Evolutionary conservation across 2,329 filamentous ascomycete genomes (phyloP).

Genomic region (Fusarium armeniacum): DNA sequence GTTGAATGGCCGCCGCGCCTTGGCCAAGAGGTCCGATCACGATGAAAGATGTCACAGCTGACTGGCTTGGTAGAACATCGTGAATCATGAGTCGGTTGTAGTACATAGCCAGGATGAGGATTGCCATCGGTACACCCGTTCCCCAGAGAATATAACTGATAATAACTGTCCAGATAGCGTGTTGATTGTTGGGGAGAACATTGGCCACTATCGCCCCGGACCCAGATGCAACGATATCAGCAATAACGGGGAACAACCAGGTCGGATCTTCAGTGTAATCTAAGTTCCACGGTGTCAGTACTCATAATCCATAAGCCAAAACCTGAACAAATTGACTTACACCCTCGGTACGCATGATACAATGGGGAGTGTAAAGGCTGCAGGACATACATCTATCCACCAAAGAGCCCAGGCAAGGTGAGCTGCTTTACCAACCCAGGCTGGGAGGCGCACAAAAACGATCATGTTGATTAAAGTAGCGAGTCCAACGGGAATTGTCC

Average conservation of each 20-base stretch:
- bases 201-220: slow-evolving; percentile 69
- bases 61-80: slow-evolving; percentile 70
- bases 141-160: slow-evolving; percentile 74
- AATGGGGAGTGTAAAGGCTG: slow-evolving; percentile 64
- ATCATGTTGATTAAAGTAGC: slow-evolving; percentile 73
- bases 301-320: slow-evolving; percentile 42
- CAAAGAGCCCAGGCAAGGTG: slow-evolving; percentile 67
- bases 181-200: slow-evolving; percentile 63
- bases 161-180: slow-evolving; percentile 69
- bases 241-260: slow-evolving; percentile 73
- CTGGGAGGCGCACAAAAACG: slow-evolving; percentile 67
- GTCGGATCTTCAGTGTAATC: slow-evolving; percentile 63
- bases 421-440: slow-evolving; percentile 68
- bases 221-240: slow-evolving; percentile 72
- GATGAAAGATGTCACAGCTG: slow-evolving; percentile 73
- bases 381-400: slow-evolving; percentile 65
- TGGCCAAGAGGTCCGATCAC: slow-evolving; percentile 74
- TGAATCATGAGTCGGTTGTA: slow-evolving; percentile 72
- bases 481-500: slow-evolving; percentile 73
- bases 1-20: slow-evolving; percentile 67
- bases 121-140: slow-evolving; percentile 64
- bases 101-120: slow-evolving; percentile 71
- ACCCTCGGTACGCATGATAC: slow-evolving; percentile 54
- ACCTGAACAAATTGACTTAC: slow-evolving; percentile 53
- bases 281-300: slow-evolving; percentile 8